These are phyloP conservation scores for Fusarium anguioides DNA, from an alignment of 2,329 filamentous ascomycete genomes.

Conservation along the genomic window DNA sequence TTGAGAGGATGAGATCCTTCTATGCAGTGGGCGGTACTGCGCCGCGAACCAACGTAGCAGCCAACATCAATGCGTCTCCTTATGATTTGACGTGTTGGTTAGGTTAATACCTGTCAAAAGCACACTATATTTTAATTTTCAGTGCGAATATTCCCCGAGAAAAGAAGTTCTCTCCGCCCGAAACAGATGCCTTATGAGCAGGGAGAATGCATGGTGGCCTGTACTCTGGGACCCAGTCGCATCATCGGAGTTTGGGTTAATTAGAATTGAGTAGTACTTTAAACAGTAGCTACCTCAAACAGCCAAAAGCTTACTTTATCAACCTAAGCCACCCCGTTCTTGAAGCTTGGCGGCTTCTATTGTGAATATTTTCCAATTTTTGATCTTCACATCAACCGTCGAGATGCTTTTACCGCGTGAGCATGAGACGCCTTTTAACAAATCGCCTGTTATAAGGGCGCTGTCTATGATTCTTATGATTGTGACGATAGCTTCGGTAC, in stretches of 20 bases:
- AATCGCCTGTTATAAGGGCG: constrained; percentile 12
- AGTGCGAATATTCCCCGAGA: not conserved
- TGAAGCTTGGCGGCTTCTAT: not conserved
- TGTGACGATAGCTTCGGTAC: not conserved
- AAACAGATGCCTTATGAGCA: not conserved
- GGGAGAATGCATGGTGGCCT: not conserved
- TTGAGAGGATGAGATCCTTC: not conserved
- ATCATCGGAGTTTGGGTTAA: not conserved
- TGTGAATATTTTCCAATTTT: not conserved
- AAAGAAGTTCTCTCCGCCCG: not conserved
- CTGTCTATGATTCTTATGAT: constrained; percentile 21
- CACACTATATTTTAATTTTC: no score
- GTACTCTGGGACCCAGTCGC: not conserved
- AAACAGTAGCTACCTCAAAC: not conserved
- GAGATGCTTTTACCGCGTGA: constrained; percentile 16
- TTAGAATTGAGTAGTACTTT: not conserved
- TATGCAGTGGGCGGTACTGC: not conserved
- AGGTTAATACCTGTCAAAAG: not conserved
- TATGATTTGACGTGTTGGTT: not conserved
- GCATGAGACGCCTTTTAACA: constrained; percentile 24
- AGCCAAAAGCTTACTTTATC: constrained; percentile 13
- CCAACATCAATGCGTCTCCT: not conserved
- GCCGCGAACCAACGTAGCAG: not conserved
- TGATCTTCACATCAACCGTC: not conserved
- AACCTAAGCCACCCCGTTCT: not conserved